These are phyloP conservation scores for Isoetes taiwanensis DNA, from an alignment of 75 land plant species.

Conservation along the genomic window DNA sequence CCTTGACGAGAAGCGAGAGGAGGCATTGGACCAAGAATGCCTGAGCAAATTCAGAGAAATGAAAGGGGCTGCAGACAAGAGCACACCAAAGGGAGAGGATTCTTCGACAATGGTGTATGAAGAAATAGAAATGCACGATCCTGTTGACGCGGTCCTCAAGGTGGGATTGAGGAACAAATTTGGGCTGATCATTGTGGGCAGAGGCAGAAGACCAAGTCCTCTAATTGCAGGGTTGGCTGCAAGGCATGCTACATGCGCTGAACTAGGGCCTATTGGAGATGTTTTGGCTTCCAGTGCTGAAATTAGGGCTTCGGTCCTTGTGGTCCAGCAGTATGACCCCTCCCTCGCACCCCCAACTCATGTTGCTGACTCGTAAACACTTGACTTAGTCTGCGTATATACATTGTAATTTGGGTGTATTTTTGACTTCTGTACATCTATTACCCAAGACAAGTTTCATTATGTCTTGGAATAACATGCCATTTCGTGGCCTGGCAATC, in stretches of 20 bases:
- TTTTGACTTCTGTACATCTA: too few species aligned
- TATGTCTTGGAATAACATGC: too few species aligned
- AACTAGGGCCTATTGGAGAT: slow-evolving; percentile 2
- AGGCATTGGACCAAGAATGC: neutral
- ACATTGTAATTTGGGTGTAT: too few species aligned
- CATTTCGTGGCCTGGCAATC: too few species aligned
- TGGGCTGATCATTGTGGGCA: neutral
- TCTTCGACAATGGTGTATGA: slow-evolving; percentile 12
- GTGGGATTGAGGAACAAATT: neutral
- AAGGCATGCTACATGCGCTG: slow-evolving; percentile 1
- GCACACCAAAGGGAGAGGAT: neutral
- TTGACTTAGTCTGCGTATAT: too few species aligned
- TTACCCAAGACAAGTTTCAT: too few species aligned
- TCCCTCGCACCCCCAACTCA: neutral
- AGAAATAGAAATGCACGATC: neutral
- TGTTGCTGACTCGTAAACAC: too few species aligned
- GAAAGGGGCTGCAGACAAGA: neutral
- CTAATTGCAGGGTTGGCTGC: neutral
- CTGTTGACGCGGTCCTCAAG: neutral
- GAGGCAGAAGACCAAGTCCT: neutral
- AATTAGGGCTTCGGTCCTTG: neutral
- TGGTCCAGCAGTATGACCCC: slow-evolving; percentile 6
- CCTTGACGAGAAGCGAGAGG: neutral
- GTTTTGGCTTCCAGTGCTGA: neutral
- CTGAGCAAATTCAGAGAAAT: neutral